phyloP scores from a whole-genome alignment of 139 green algal genomes.

The Coelastrella sp. region DNA sequence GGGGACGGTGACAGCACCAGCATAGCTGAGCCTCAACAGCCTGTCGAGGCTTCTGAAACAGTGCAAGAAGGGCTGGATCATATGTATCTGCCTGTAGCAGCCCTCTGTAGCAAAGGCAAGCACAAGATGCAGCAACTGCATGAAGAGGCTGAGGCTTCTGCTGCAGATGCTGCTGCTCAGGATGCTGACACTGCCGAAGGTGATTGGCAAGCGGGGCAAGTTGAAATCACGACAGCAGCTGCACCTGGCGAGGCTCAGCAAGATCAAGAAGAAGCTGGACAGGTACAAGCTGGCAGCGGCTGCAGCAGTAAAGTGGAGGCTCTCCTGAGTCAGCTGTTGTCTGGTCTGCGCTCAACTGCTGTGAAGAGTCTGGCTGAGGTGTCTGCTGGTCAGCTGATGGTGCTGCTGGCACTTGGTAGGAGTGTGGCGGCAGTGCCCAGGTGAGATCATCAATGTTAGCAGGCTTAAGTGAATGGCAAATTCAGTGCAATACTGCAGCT shows the following conservation, averaged over 20 bases:
- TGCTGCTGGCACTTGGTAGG: constrained; percentile 31
- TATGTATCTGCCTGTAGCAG: constrained; percentile 27
- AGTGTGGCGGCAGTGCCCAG: constrained; percentile 40
- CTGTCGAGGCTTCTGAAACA: background rate
- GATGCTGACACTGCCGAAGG: background rate
- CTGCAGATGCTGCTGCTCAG: background rate
- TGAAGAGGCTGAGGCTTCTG: background rate
- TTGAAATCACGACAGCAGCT: background rate
- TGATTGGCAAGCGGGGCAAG: background rate
- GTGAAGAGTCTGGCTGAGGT: constrained; percentile 43
- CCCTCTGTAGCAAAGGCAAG: constrained; percentile 34
- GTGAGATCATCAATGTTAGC: background rate
- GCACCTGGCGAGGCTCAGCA: background rate
- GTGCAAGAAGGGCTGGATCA: constrained; percentile 29
- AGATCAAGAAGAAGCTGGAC: background rate
- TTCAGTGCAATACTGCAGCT: background rate
- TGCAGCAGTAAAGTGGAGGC: background rate
- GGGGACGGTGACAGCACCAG: background rate
- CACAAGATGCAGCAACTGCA: constrained; percentile 32
- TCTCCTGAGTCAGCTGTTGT: constrained; percentile 66
- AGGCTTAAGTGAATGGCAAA: background rate
- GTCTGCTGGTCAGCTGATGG: constrained; percentile 36
- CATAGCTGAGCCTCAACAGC: constrained; percentile 18
- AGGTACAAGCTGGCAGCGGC: background rate
- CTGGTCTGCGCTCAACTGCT: constrained; percentile 24